Evolutionary conservation across 2,329 filamentous ascomycete species (phyloP).

Genomic region (Colletotrichum falcatum): DNA sequence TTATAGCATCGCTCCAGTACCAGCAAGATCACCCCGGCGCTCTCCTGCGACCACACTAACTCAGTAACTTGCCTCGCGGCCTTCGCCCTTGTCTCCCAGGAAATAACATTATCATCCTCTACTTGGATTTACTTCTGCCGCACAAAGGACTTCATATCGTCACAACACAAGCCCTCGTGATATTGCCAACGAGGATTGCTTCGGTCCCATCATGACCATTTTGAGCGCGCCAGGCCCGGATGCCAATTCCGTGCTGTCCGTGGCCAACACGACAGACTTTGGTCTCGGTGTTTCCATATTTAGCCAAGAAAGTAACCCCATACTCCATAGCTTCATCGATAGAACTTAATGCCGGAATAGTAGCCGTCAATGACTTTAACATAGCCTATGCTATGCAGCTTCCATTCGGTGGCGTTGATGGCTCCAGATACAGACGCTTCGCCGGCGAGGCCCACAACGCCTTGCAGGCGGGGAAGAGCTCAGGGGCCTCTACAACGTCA

Average conservation of each 20-base stretch:
- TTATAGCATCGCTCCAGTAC: too few relatives aligned
- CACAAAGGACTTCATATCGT: too few relatives aligned
- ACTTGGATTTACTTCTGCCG: too few relatives aligned
- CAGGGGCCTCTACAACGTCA: constrained; percentile 85
- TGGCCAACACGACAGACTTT: constrained; percentile 88
- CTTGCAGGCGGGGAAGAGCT: constrained; percentile 94
- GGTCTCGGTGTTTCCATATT: constrained; percentile 92
- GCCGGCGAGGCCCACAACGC: constrained; percentile 83
- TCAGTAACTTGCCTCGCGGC: too few relatives aligned
- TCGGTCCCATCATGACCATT: constrained; percentile 89
- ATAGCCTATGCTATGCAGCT: constrained; percentile 93
- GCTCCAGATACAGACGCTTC: constrained; percentile 93
- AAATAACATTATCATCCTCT: too few relatives aligned
- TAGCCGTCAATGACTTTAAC: constrained; percentile 95
- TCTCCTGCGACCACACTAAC: too few relatives aligned
- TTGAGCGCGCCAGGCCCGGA: constrained; percentile 79
- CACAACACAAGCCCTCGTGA: too few relatives aligned
- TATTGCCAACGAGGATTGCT: constrained; percentile 91
- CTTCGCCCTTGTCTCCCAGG: too few relatives aligned
- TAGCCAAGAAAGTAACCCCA: constrained; percentile 71
- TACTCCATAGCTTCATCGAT: constrained; percentile 72
- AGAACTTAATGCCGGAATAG: constrained; percentile 87
- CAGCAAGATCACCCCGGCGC: too few relatives aligned
- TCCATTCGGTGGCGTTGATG: constrained; percentile 91
- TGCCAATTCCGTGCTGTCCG: constrained; percentile 72